A percentile compares a stretch with the other conserved stretches of the same genome.
phyloP scores from a whole-genome alignment of 495 filamentous ascomycete species.

The Penicillium turbatum region DNA sequence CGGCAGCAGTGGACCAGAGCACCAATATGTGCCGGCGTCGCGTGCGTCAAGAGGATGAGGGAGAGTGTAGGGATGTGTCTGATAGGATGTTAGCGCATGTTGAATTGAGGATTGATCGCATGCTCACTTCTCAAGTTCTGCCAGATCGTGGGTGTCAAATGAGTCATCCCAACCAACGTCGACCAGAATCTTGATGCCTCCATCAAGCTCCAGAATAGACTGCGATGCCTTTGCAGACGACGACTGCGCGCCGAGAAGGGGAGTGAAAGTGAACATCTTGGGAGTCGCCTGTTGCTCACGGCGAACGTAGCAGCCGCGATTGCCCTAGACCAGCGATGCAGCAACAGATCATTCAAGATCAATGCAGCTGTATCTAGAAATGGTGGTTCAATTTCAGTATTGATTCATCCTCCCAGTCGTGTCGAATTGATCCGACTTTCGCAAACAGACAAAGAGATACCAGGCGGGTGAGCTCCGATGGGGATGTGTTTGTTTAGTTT shows the following conservation, averaged over 20 bases:
- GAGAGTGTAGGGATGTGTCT: conserved; percentile 89
- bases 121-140: conserved; percentile 80
- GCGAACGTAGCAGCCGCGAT: not conserved
- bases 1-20: conserved; percentile 98
- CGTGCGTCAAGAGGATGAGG: conserved; percentile 90
- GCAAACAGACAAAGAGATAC: not conserved
- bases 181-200: conserved; percentile 89
- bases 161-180: conserved; percentile 95
- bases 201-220: conserved; percentile 92
- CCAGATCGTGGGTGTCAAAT: conserved; percentile 76
- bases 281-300: conserved; percentile 10
- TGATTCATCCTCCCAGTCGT: not conserved
- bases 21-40: conserved; percentile 83
- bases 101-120: not conserved
- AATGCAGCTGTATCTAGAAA: not conserved
- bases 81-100: conserved; percentile 14
- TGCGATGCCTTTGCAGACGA: conserved; percentile 76
- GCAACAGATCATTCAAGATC: not conserved
- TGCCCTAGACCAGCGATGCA: not conserved
- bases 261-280: conserved; percentile 91
- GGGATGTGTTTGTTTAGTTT: not conserved
- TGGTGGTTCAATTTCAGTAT: not conserved
- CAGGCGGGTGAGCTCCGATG: not conserved
- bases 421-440: conserved; percentile 1
- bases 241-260: conserved; percentile 86